These are phyloP conservation scores for Myrica gale DNA, from an alignment of 306 rosid species.

Conservation along the genomic window DNA sequence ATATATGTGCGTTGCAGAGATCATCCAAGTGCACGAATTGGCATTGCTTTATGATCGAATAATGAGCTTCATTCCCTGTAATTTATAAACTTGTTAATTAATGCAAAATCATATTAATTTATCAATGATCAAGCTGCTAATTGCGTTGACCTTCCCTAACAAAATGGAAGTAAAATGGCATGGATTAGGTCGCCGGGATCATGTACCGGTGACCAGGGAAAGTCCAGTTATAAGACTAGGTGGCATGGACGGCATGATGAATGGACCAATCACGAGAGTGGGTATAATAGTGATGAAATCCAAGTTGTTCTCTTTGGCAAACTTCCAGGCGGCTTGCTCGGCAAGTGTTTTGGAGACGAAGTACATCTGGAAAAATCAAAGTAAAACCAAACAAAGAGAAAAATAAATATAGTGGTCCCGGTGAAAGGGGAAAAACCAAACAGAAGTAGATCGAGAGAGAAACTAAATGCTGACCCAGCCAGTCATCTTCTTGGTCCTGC, in stretches of 20 bases:
- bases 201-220: conserved; percentile 50
- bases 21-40: conserved; percentile 72
- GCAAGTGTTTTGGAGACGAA: conserved; percentile 79
- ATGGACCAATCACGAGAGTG: conserved; percentile 70
- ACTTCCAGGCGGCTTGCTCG: conserved; percentile 77
- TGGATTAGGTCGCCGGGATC: no score
- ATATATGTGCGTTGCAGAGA: conserved; percentile 63
- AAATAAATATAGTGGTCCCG: neutral
- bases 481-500: conserved; percentile 54
- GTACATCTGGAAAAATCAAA: conserved; percentile 46
- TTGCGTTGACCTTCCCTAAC: no score
- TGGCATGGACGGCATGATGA: conserved; percentile 64
- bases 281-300: conserved; percentile 67
- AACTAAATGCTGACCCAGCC: conserved; percentile 57
- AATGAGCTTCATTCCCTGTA: conserved; percentile 60
- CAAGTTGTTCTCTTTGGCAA: conserved; percentile 50
- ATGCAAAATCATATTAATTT: no score
- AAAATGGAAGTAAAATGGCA: neutral
- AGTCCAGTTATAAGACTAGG: conserved; percentile 69
- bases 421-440: neutral
- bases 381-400: neutral
- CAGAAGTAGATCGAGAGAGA: neutral
- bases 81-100: neutral
- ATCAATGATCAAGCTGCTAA: no score
- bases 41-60: conserved; percentile 56